These are phyloP conservation scores for Dichotomocladium elegans DNA, from an alignment of 371 early-diverging fungal genomes.

Conservation along the genomic window DNA sequence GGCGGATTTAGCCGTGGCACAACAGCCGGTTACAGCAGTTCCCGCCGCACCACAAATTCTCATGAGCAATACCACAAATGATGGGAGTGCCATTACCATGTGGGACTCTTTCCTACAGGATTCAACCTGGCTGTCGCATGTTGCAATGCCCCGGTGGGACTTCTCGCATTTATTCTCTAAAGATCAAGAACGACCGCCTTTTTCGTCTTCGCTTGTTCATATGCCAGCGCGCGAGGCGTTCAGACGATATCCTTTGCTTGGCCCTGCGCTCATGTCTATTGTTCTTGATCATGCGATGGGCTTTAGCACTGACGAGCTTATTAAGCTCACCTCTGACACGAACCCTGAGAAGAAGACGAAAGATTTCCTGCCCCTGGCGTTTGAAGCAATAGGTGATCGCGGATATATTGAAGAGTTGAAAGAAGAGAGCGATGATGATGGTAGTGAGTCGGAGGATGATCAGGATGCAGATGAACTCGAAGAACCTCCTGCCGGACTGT, in stretches of 20 bases:
- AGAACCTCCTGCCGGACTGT: too few relatives aligned
- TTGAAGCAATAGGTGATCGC: too few relatives aligned
- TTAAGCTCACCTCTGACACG: too few relatives aligned
- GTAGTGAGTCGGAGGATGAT: too few relatives aligned
- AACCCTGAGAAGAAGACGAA: too few relatives aligned
- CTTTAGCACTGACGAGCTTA: constrained; percentile 35
- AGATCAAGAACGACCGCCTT: background rate
- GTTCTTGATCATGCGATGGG: constrained; percentile 38
- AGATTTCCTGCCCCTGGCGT: too few relatives aligned
- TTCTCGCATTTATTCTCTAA: constrained; percentile 25
- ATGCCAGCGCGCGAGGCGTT: constrained; percentile 1
- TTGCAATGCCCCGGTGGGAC: constrained; percentile 36
- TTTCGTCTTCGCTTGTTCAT: background rate
- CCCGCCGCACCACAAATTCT: too few relatives aligned
- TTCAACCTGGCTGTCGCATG: constrained; percentile 31
- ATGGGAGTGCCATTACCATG: background rate
- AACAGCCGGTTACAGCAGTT: background rate
- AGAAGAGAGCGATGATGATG: too few relatives aligned
- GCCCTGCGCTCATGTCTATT: constrained; percentile 45
- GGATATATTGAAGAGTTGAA: too few relatives aligned
- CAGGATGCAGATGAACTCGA: too few relatives aligned
- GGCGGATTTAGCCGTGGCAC: constrained; percentile 22
- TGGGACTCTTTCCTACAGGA: constrained; percentile 3
- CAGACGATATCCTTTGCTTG: constrained; percentile 33
- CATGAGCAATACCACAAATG: background rate